Conservation (phyloP, 83 land plant genomes). For the Diphasiastrum complanatum region DNA sequence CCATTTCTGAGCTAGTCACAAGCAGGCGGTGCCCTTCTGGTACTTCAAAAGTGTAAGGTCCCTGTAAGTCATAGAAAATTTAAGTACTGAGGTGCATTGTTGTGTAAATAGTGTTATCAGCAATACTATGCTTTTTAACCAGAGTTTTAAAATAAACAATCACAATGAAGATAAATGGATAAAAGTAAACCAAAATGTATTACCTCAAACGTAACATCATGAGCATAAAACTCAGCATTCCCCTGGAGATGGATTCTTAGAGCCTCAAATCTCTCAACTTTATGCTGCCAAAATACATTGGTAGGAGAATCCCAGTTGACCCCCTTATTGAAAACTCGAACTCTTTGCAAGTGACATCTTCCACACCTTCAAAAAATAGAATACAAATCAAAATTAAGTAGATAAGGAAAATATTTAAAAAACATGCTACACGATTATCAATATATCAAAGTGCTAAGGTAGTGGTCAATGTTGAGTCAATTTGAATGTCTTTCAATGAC, state of each 20-base stretch:
- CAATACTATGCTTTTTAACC: too few species aligned
- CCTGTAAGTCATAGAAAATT: too few species aligned
- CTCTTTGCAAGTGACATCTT: constrained; percentile 62
- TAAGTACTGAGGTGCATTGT: too few species aligned
- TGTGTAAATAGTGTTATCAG: too few species aligned
- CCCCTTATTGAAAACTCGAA: constrained; percentile 62
- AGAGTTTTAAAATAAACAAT: neutral
- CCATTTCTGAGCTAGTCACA: too few species aligned
- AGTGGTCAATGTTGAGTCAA: too few species aligned
- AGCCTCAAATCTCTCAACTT: constrained; percentile 58
- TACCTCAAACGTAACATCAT: constrained; percentile 62
- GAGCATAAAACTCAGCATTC: constrained; percentile 84
- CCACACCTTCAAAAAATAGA: constrained; percentile 48
- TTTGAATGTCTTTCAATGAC: too few species aligned
- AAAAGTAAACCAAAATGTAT: neutral
- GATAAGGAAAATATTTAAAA: neutral
- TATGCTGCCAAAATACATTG: constrained; percentile 84
- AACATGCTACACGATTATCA: neutral
- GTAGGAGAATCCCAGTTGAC: constrained; percentile 57
- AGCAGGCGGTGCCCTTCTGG: too few species aligned
- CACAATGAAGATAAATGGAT: neutral
- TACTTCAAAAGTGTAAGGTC: too few species aligned
- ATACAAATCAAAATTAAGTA: neutral
- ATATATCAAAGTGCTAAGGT: neutral
- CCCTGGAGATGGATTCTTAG: constrained; percentile 59